A percentile compares a stretch with the other conserved stretches of the same genome.
These are phyloP conservation scores for Geosiphon pyriformis DNA, from an alignment of 192 early-diverging fungal species.

Conservation along the genomic window DNA sequence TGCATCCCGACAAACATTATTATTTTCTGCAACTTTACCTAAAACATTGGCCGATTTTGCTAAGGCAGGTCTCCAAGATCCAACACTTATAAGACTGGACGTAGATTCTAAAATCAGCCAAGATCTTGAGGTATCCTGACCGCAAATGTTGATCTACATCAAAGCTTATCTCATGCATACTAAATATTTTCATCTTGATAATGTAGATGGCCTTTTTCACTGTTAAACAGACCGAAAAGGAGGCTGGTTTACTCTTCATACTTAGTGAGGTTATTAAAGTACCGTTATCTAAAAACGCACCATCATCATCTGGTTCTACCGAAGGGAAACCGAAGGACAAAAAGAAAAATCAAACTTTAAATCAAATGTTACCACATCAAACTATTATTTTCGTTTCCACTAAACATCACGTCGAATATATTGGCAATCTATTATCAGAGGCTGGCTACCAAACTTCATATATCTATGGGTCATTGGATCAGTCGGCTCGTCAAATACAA, in stretches of 20 bases:
- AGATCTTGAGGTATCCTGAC: slow-evolving; percentile 72
- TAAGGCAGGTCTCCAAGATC: slow-evolving; percentile 91
- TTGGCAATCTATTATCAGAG: slow-evolving; percentile 63
- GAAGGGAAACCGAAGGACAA: slow-evolving; percentile 27
- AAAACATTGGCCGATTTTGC: slow-evolving; percentile 93
- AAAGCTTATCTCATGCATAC: neutral
- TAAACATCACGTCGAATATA: slow-evolving; percentile 97
- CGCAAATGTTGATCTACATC: neutral
- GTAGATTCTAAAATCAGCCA: slow-evolving; percentile 90
- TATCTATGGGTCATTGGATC: slow-evolving; percentile 94
- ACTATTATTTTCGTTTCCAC: slow-evolving; percentile 95
- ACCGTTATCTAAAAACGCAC: slow-evolving; percentile 41
- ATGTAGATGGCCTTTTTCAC: slow-evolving; percentile 80
- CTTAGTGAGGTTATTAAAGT: slow-evolving; percentile 71
- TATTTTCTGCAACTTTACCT: slow-evolving; percentile 96
- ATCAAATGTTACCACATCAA: slow-evolving; percentile 47
- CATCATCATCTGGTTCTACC: slow-evolving; percentile 36
- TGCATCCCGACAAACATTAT: slow-evolving; percentile 77
- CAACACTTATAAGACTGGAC: slow-evolving; percentile 88
- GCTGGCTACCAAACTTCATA: slow-evolving; percentile 77
- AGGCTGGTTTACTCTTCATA: slow-evolving; percentile 81
- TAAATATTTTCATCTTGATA: neutral
- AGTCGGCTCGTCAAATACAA: slow-evolving; percentile 82
- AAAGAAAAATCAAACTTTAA: slow-evolving; percentile 39
- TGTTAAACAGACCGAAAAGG: slow-evolving; percentile 82